Conservation (phyloP, 768 basidiomycete species). For the Lentinula guzmanii region DNA sequence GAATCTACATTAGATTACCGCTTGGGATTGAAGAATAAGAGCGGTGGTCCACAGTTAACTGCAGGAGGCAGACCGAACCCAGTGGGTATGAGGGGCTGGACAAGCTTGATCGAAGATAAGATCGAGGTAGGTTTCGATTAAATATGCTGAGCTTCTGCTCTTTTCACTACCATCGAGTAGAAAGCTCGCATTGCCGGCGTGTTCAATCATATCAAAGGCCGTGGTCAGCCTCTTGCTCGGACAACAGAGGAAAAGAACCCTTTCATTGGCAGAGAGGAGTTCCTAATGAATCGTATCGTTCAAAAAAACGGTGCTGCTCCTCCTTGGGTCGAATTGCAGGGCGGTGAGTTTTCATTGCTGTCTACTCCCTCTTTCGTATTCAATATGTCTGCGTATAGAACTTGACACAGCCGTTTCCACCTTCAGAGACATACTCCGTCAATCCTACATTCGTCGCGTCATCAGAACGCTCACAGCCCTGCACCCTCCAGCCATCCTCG, state of each 20-base stretch:
- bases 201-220: conserved; percentile 69
- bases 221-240: conserved; percentile 36
- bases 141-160: background rate
- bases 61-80: conserved; percentile 40
- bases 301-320: conserved; percentile 78
- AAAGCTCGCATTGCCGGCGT: conserved; percentile 61
- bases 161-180: conserved; percentile 24
- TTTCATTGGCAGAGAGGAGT: conserved; percentile 70
- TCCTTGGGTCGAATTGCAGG: conserved; percentile 82
- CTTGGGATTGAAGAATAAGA: conserved; percentile 26
- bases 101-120: conserved; percentile 66
- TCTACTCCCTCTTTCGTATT: background rate
- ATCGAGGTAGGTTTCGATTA: conserved; percentile 57
- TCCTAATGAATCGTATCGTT: conserved; percentile 81
- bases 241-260: conserved; percentile 40
- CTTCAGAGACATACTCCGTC: conserved; percentile 60
- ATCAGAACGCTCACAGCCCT: conserved; percentile 52
- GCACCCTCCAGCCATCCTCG: conserved; percentile 32
- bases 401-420: conserved; percentile 55
- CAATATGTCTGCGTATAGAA: conserved; percentile 31
- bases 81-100: conserved; percentile 67
- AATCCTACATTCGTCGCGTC: conserved; percentile 73
- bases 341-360: conserved; percentile 34
- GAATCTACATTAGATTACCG: conserved; percentile 77
- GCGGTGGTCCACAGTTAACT: conserved; percentile 9